phyloP scores from a whole-genome alignment of 108 stramenopile genomes.

The Epipyxis sp. region DNA sequence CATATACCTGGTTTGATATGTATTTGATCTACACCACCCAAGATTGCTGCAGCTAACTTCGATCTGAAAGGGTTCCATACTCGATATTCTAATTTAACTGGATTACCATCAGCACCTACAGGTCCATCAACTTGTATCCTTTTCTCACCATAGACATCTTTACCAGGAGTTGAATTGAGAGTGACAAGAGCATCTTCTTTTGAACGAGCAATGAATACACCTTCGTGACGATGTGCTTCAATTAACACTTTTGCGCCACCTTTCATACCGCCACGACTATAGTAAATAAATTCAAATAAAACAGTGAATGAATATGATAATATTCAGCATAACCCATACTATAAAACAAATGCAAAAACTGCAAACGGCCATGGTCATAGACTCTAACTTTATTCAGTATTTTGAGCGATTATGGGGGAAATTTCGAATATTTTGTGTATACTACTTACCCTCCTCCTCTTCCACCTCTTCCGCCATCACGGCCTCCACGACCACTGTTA shows the following conservation, averaged over 20 bases:
- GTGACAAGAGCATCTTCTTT: slow-evolving; percentile 98
- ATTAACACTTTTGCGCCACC: slow-evolving; percentile 90
- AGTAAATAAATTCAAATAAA: not conserved
- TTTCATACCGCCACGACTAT: slow-evolving; percentile 53
- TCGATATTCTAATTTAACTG: slow-evolving; percentile 95
- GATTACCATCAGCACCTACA: slow-evolving; percentile 72
- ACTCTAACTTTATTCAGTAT: not conserved
- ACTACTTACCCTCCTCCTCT: slow-evolving; percentile 3
- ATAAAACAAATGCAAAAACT: slow-evolving; percentile 40
- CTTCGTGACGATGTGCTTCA: slow-evolving; percentile 89
- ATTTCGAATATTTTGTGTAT: too few species aligned
- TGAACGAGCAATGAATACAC: slow-evolving; percentile 94
- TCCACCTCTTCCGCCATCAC: not conserved
- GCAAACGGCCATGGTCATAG: not conserved
- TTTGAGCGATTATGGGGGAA: too few species aligned
- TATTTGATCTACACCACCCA: slow-evolving; percentile 96
- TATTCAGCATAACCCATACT: slow-evolving; percentile 61
- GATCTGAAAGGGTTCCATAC: slow-evolving; percentile 99
- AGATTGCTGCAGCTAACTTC: slow-evolving; percentile 96
- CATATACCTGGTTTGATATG: slow-evolving; percentile 94
- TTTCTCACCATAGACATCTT: slow-evolving; percentile 99
- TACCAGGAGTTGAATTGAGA: slow-evolving; percentile 92
- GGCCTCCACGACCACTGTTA: not conserved
- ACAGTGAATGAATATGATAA: slow-evolving; percentile 49
- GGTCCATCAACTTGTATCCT: slow-evolving; percentile 71